Percentiles rank a stretch among this genome's conserved stretches.
Conservation (phyloP, 495 filamentous ascomycete genomes). For the Echria macrotheca region DNA sequence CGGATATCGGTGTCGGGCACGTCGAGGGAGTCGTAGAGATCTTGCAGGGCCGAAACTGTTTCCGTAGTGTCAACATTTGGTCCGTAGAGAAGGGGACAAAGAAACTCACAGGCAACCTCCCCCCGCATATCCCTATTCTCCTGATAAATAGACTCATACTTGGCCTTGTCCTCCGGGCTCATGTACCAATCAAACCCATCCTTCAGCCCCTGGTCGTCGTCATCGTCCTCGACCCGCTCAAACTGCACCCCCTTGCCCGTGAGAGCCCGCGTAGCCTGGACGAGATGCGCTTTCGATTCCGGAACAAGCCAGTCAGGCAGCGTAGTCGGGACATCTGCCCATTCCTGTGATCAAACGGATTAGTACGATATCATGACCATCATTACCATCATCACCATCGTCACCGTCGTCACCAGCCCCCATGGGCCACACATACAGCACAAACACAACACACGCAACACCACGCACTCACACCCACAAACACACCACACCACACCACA, state of each 20-base stretch:
- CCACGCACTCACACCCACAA: no score
- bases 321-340: constrained; percentile 70
- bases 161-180: constrained; percentile 79
- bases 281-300: constrained; percentile 92
- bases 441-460: no score
- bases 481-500: no score
- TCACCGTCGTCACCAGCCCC: no score
- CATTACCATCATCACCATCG: not conserved
- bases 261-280: constrained; percentile 81
- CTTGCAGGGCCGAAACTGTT: constrained; percentile 70
- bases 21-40: constrained; percentile 84
- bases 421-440: no score
- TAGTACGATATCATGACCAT: no score
- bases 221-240: constrained; percentile 69
- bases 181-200: constrained; percentile 99
- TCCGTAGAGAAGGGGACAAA: not conserved
- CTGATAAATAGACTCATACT: constrained; percentile 94
- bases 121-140: constrained; percentile 81
- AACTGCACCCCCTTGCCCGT: constrained; percentile 70
- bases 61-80: constrained; percentile 6
- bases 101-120: constrained; percentile 66
- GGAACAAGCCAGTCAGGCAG: constrained; percentile 95
- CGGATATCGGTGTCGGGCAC: constrained; percentile 94
- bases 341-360: no score
- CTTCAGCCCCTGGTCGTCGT: constrained; percentile 76